These are phyloP conservation scores for Trifolium repens DNA, from an alignment of 306 rosid genomes.

Conservation along the genomic window DNA sequence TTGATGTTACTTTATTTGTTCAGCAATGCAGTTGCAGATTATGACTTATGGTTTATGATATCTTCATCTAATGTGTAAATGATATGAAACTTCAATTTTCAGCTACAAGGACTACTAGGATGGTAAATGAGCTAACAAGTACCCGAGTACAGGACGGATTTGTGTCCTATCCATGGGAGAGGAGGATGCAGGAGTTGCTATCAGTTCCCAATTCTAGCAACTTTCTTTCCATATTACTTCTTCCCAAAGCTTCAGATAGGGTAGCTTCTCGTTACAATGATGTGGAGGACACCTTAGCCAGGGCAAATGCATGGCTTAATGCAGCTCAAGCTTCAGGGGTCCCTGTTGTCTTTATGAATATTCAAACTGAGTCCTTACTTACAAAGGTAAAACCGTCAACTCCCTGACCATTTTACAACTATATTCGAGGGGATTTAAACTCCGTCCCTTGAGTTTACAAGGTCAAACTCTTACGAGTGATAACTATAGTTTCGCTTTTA, in stretches of 20 bases:
- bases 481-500: constrained; percentile 26
- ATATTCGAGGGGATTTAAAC: neutral
- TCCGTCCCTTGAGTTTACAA: neutral
- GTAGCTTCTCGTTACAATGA: constrained; percentile 82
- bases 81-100: constrained; percentile 34
- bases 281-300: constrained; percentile 85
- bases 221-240: constrained; percentile 75
- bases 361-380: constrained; percentile 91
- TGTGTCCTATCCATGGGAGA: constrained; percentile 90
- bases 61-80: constrained; percentile 38
- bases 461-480: neutral
- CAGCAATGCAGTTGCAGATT: constrained; percentile 24
- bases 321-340: constrained; percentile 87
- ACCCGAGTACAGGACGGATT: constrained; percentile 81
- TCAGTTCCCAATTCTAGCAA: constrained; percentile 77
- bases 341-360: constrained; percentile 83
- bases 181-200: constrained; percentile 77
- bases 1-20: constrained; percentile 1
- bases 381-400: constrained; percentile 66
- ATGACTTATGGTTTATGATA: constrained; percentile 21
- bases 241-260: constrained; percentile 85
- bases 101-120: constrained; percentile 78
- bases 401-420: neutral
- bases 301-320: constrained; percentile 91
- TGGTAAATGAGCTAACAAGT: constrained; percentile 70